A percentile compares a stretch with the other conserved stretches of the same genome.
Evolutionary conservation across 169 alveolate species (phyloP).

Genomic region (Toxoplasma gondii): DNA sequence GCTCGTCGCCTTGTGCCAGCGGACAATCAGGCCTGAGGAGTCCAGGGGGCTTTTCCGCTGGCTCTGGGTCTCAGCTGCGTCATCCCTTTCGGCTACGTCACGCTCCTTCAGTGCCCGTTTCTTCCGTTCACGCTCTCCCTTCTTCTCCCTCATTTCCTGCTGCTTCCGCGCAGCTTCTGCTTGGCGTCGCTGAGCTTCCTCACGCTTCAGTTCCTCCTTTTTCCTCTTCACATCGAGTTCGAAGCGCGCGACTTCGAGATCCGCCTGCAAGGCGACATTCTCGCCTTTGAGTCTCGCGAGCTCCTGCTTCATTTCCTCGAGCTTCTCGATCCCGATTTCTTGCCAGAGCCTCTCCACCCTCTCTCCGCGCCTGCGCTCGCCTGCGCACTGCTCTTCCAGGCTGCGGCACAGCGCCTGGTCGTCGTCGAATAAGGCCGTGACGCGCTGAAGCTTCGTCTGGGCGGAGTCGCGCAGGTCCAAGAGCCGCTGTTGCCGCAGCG

Average conservation of each 20-base stretch:
- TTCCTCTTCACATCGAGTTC: conserved; percentile 32
- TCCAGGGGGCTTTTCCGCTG: neutral
- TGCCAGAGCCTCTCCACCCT: neutral
- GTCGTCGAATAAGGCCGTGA: conserved; percentile 9
- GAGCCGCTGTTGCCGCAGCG: conserved; percentile 42
- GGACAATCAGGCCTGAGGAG: neutral
- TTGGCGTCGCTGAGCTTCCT: neutral
- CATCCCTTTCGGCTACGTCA: neutral
- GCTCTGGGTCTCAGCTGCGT: neutral
- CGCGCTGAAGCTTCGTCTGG: neutral
- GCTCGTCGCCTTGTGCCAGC: neutral
- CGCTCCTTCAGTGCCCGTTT: neutral
- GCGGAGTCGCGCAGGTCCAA: conserved; percentile 6
- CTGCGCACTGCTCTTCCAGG: neutral
- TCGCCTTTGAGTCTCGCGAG: neutral
- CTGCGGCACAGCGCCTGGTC: neutral
- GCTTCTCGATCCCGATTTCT: neutral
- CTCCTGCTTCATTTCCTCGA: neutral
- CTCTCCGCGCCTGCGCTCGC: neutral
- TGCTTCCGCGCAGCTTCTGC: neutral
- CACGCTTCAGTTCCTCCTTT: conserved; percentile 39
- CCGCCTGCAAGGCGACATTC: conserved; percentile 36
- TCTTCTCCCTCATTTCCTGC: neutral
- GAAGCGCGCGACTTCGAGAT: conserved; percentile 7
- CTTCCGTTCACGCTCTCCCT: neutral